phyloP scores from a whole-genome alignment of 495 filamentous ascomycete genomes.

The Rostrohypoxylon terebratum region DNA sequence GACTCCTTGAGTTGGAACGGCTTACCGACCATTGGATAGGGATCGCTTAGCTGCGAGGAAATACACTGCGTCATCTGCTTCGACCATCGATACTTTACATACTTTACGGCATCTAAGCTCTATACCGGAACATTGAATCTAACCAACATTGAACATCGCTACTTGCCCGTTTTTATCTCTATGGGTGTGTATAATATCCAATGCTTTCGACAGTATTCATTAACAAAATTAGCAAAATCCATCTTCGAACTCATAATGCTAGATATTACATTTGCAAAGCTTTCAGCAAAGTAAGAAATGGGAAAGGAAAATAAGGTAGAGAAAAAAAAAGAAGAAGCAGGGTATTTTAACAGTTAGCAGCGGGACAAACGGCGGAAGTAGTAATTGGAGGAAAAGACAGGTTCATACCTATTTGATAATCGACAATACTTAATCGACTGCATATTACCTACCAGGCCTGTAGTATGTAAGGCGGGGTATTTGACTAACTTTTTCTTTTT shows the following conservation, averaged over 20 bases:
- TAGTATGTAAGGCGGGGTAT: slow-evolving; percentile 42
- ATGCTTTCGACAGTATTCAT: no score
- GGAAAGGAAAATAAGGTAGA: no score
- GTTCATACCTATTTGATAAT: no score
- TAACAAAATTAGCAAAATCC: no score
- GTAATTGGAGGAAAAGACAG: no score
- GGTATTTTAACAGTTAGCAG: slow-evolving; percentile 3
- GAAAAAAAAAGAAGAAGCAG: background rate
- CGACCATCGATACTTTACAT: slow-evolving; percentile 7
- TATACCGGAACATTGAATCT: background rate
- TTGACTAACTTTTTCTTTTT: slow-evolving; percentile 7
- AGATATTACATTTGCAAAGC: slow-evolving; percentile 19
- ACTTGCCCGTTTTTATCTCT: background rate
- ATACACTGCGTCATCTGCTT: slow-evolving; percentile 22
- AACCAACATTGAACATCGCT: background rate
- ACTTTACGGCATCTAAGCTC: background rate
- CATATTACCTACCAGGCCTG: no score
- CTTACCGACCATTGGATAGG: slow-evolving; percentile 28
- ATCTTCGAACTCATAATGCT: background rate
- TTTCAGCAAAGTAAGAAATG: slow-evolving; percentile 26
- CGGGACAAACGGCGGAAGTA: background rate
- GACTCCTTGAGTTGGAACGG: slow-evolving; percentile 11
- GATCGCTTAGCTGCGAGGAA: slow-evolving; percentile 18
- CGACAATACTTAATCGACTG: no score
- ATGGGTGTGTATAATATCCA: background rate